Evolutionary conservation across 1,284 basidiomycete species (phyloP).

Genomic region (Entoloma clypeatum): DNA sequence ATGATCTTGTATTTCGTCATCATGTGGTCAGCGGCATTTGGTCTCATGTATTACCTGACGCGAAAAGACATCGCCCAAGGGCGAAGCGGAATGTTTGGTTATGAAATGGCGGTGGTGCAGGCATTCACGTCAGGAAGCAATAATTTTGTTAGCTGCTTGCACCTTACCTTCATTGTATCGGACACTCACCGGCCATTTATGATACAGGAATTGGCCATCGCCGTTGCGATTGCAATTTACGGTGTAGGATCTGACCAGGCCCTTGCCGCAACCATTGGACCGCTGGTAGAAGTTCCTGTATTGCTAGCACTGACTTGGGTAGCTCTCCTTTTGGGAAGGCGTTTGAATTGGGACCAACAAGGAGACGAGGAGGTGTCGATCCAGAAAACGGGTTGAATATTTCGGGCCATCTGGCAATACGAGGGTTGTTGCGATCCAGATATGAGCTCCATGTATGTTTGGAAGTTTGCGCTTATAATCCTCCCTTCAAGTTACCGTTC

Average conservation of each 20-base stretch:
- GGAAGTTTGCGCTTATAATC: too few species aligned
- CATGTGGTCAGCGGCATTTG: conserved; percentile 72
- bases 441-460: too few species aligned
- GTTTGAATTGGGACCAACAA: conserved; percentile 42
- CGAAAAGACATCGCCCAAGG: conserved; percentile 21
- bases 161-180: neutral
- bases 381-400: too few species aligned
- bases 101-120: conserved; percentile 70
- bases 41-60: conserved; percentile 48
- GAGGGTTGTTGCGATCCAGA: too few species aligned
- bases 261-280: conserved; percentile 75
- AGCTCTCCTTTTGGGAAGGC: conserved; percentile 50
- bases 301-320: conserved; percentile 71
- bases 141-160: conserved; percentile 42
- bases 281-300: conserved; percentile 78
- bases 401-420: too few species aligned
- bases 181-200: neutral
- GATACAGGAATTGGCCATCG: conserved; percentile 73
- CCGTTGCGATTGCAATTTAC: conserved; percentile 77
- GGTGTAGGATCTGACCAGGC: conserved; percentile 73
- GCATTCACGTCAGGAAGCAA: conserved; percentile 57
- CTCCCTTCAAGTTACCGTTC: too few species aligned
- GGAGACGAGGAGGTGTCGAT: conserved; percentile 2
- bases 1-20: conserved; percentile 75
- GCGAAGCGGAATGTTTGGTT: conserved; percentile 40